Evolutionary conservation across 768 basidiomycete species (phyloP), one percentile per base, ranked within the genome.

Genomic region (Mycena kentingensis): DNA sequence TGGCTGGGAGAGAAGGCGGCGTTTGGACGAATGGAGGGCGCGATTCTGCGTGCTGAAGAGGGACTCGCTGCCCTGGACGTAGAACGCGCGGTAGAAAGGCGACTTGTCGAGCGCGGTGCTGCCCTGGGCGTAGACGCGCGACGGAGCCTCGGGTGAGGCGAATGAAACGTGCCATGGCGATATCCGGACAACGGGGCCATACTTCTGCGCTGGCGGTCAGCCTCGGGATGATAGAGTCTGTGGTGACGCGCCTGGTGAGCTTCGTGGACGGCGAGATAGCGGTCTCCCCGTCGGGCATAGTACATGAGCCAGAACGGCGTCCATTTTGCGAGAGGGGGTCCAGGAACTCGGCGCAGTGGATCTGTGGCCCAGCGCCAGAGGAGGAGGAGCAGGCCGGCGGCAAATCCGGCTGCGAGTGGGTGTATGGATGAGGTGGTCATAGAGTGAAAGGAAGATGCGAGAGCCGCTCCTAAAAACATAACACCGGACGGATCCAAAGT

Each of bases 1-100:
- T 60, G 90, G 85, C 64, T 89, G 83, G 1, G 89, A 85, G 39
- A 95, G 80, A 53, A 96, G 89, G 73, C 95, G 95, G 73, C 91
- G 85, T 71, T 94, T 95, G 37, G 91, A 82, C 5, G 88, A 78
- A 66, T 95, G 93, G 51, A 91, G 88, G 4, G 67, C 62, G 25
- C 90, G 82, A 61, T 87, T 80, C 32, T 89, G 82, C 12, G 87
- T 88, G 68, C 85, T 89, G 78, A 91, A 90, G 21, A 90, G 70
- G 1, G 85, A 85, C 19, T 83, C 78, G 26, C 70, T 75, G 51
- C 88, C 87, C 18, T 84, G 84, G 19, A 90, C 87, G 25, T 42
- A 42, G 60, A 92, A 91, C 12, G 80, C 82, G 54, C 87, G 83
- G 65, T 87, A 90, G 65, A 90, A 90, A 19, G 81, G 63, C 16